phyloP scores from a whole-genome alignment of 345 rosid genomes.

The Rubroshorea leprosula region DNA sequence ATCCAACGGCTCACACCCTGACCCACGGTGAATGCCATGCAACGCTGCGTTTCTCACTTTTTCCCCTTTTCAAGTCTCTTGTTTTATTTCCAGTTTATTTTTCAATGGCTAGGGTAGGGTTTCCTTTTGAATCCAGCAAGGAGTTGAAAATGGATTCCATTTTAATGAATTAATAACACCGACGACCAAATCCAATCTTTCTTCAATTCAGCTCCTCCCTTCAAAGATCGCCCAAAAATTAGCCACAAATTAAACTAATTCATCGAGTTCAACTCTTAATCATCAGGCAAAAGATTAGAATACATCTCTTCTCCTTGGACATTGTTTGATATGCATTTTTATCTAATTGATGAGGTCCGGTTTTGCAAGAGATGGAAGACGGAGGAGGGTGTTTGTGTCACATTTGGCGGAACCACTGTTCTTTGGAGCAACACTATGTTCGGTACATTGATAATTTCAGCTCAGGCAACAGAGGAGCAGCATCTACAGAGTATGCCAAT shows the following conservation, averaged over 20 bases:
- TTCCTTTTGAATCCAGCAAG: background rate
- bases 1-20: slow-evolving; percentile 28
- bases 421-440: slow-evolving; percentile 89
- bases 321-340: background rate
- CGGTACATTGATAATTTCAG: slow-evolving; percentile 80
- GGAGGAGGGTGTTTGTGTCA: slow-evolving; percentile 66
- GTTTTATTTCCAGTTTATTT: background rate
- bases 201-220: slow-evolving; percentile 73
- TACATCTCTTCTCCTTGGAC: too few relatives aligned
- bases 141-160: slow-evolving; percentile 56
- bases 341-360: background rate
- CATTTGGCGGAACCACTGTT: slow-evolving; percentile 93
- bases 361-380: slow-evolving; percentile 31
- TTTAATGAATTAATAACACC: slow-evolving; percentile 16
- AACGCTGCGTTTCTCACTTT: too few relatives aligned
- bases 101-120: too few relatives aligned
- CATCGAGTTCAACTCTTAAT: slow-evolving; percentile 37
- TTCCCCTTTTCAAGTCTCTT: background rate
- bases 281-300: slow-evolving; percentile 32
- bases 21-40: too few relatives aligned
- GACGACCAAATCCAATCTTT: slow-evolving; percentile 50
- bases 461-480: slow-evolving; percentile 27
- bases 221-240: slow-evolving; percentile 36
- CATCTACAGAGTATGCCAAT: slow-evolving; percentile 84
- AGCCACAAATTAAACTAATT: slow-evolving; percentile 39